phyloP scores from a whole-genome alignment of 345 rosid species.

The Laguncularia racemosa region DNA sequence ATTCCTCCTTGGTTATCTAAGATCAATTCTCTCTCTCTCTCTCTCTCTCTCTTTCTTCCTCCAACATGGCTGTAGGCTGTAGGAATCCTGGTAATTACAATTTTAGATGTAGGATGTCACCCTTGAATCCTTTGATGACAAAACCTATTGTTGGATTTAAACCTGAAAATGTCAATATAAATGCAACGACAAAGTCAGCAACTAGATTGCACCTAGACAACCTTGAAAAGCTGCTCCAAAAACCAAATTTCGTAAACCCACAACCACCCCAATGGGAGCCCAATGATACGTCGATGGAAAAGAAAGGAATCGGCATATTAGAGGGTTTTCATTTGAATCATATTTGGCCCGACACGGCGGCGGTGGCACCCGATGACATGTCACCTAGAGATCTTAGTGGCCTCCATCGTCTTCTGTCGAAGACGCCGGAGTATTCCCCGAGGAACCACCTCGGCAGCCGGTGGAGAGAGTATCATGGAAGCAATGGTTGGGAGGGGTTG shows the following conservation, averaged over 20 bases:
- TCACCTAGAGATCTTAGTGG: slow-evolving; percentile 56
- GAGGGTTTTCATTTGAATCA: slow-evolving; percentile 53
- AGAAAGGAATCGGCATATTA: slow-evolving; percentile 22
- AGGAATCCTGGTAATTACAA: slow-evolving; percentile 44
- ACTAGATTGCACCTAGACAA: slow-evolving; percentile 44
- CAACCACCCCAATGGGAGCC: neutral
- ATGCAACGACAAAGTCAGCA: slow-evolving; percentile 17
- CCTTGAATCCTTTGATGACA: slow-evolving; percentile 29
- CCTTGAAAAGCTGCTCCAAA: slow-evolving; percentile 61
- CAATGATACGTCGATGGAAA: slow-evolving; percentile 6
- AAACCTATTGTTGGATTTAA: neutral
- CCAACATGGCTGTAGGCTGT: slow-evolving; percentile 35
- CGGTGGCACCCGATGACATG: slow-evolving; percentile 56
- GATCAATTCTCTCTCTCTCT: neutral
- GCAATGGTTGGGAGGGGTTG: slow-evolving; percentile 42
- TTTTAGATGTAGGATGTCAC: slow-evolving; percentile 44
- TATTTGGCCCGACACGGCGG: slow-evolving; percentile 71
- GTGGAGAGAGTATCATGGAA: slow-evolving; percentile 70
- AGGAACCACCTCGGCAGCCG: slow-evolving; percentile 65
- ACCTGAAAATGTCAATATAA: neutral
- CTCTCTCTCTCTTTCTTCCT: neutral
- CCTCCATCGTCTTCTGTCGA: slow-evolving; percentile 70
- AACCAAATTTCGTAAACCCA: slow-evolving; percentile 5
- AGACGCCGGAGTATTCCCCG: slow-evolving; percentile 72
- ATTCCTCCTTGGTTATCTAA: neutral